phyloP scores from a whole-genome alignment of 176 grass and related monocot genomes.

The Pontederia paniculata region DNA sequence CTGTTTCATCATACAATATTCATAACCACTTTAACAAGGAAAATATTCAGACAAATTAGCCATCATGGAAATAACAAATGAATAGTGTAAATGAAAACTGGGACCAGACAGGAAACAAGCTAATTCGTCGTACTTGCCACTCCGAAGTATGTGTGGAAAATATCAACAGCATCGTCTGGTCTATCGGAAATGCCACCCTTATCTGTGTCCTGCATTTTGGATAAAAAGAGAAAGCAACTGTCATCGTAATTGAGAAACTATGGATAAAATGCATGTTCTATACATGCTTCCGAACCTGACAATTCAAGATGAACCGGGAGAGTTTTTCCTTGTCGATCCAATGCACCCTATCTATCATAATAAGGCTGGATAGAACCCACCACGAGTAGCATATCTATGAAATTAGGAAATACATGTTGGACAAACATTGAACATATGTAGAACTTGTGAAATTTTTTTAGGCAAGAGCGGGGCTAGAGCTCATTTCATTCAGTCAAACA shows the following conservation, averaged over 20 bases:
- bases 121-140: conserved; percentile 56
- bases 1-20: conserved; percentile 32
- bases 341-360: conserved; percentile 92
- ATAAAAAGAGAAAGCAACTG: background rate
- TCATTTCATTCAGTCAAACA: too few relatives aligned
- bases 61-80: background rate
- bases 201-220: conserved; percentile 47
- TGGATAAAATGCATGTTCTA: too few relatives aligned
- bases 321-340: conserved; percentile 89
- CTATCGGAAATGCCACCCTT: conserved; percentile 97
- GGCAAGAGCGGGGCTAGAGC: too few relatives aligned
- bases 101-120: background rate
- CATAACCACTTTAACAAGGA: conserved; percentile 6
- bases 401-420: background rate
- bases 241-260: background rate
- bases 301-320: conserved; percentile 73
- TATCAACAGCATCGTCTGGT: conserved; percentile 77
- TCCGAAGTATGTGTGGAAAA: conserved; percentile 87
- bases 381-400: conserved; percentile 84
- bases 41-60: conserved; percentile 4
- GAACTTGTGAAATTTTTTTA: too few relatives aligned
- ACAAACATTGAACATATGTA: background rate
- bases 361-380: conserved; percentile 82
- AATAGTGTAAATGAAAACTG: background rate
- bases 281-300: conserved; percentile 38